Conservation (phyloP, 2,329 filamentous ascomycete species). For the Fusarium brevicatenulatum region DNA sequence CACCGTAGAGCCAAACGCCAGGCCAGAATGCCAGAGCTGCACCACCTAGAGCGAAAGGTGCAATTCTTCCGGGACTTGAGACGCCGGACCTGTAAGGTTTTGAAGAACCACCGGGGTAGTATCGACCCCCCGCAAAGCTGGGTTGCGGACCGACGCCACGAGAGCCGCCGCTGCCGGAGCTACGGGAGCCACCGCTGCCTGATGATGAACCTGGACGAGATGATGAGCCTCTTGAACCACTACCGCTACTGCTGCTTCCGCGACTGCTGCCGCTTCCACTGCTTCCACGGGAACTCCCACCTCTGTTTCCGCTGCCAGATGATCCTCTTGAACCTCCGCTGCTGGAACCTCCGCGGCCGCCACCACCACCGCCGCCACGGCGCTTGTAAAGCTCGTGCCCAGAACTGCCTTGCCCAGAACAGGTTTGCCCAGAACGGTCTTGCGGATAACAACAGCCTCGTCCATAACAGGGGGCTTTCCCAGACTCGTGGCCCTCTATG, state of each 20-base stretch:
- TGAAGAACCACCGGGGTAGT: slow-evolving; percentile 73
- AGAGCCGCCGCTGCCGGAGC: slow-evolving; percentile 50
- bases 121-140: slow-evolving; percentile 68
- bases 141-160: slow-evolving; percentile 68
- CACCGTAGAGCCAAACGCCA: slow-evolving; percentile 71
- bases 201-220: slow-evolving; percentile 32
- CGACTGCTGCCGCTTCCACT: slow-evolving; percentile 24
- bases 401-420: slow-evolving; percentile 28
- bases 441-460: no score
- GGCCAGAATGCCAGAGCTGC: slow-evolving; percentile 68
- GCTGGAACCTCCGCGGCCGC: slow-evolving; percentile 51
- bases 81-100: slow-evolving; percentile 69
- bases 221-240: slow-evolving; percentile 35
- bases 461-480: slow-evolving; percentile 12
- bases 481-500: slow-evolving; percentile 18
- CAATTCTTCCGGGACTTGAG: slow-evolving; percentile 62
- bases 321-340: slow-evolving; percentile 29
- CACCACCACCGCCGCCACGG: slow-evolving; percentile 67
- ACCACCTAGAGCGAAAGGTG: slow-evolving; percentile 62
- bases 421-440: slow-evolving; percentile 15
- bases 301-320: slow-evolving; percentile 23
- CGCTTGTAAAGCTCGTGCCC: slow-evolving; percentile 66
- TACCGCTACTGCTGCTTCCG: slow-evolving; percentile 7
- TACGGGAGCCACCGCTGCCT: background rate
- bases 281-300: slow-evolving; percentile 29